Evolutionary conservation across 768 basidiomycete genomes (phyloP), one percentile per base, ranked within the genome.

Genomic region (Rhizopogon rudus): DNA sequence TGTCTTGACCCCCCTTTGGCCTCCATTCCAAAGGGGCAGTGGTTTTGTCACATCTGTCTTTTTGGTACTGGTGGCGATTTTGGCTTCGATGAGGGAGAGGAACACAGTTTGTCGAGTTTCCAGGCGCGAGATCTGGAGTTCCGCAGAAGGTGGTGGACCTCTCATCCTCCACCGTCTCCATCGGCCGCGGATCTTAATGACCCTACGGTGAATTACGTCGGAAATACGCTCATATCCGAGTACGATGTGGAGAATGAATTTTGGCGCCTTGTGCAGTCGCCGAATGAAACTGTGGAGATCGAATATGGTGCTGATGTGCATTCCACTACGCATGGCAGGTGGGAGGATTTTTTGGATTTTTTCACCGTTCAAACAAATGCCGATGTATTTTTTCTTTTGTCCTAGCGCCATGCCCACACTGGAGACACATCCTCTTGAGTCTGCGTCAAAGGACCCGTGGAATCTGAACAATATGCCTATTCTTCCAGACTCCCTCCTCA

Each of bases 291-390:
- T 0, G 94, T 99, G 16, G 97, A 99, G 69, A 87, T 98, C 35
- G 97, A 99, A 71, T 99, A 99, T 67, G 97, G 97, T n/a, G 97
- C 97, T 1, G 97, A 99, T 69, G 88, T 99, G 35, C 95, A 98
- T 71, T 96, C 94, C 8, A 95, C 94, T 1, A 96, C 91, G 7
- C 93, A 98, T 63, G 96, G 96, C 71, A 98, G 93, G 94, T 95
- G 70, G 57, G 81, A 58, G 51, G 22, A 8, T 33, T 58, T 51
- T 56, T 55, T 54, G 42, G 25, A n/a, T 55, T 59, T 48, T 68
- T 58, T n/a, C 56, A 63, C 70, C 64, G 66, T 60, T 71, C 17
- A 57, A 65, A 54, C 39, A 3, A 49, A 37, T 16, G 39, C 44
- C 53, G 40, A 20, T 44, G 33, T 58, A 28, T 50, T 29, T 53